These are phyloP conservation scores for Fusarium sacchari DNA, from an alignment of 2,329 filamentous ascomycete genomes.

Conservation along the genomic window DNA sequence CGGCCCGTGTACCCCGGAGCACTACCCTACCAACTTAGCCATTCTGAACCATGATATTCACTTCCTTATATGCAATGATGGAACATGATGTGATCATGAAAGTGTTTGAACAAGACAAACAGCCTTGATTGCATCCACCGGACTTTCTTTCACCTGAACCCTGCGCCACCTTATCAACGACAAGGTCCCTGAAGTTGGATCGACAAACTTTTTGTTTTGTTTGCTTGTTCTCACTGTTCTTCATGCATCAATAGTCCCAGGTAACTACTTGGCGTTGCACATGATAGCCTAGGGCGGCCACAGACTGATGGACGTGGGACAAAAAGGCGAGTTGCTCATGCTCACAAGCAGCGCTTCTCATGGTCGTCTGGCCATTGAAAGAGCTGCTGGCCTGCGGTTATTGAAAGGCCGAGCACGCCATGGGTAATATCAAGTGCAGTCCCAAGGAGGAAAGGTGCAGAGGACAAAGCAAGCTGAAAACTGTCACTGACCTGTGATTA, in stretches of 20 bases:
- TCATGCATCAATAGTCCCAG: background rate
- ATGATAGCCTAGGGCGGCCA: slow-evolving; percentile 12
- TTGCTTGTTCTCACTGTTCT: background rate
- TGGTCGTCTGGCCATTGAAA: slow-evolving; percentile 2
- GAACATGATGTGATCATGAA: slow-evolving; percentile 37
- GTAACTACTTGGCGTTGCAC: slow-evolving; percentile 24
- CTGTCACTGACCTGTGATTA: slow-evolving; percentile 8
- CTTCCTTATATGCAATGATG: slow-evolving; percentile 24
- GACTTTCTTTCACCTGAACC: slow-evolving; percentile 12
- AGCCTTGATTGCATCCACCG: background rate
- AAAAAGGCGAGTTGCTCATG: slow-evolving; percentile 29
- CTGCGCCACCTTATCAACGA: slow-evolving; percentile 19
- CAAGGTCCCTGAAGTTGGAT: slow-evolving; percentile 27
- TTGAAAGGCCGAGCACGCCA: slow-evolving; percentile 28
- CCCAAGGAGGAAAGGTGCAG: slow-evolving; percentile 40
- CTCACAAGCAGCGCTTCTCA: slow-evolving; percentile 10
- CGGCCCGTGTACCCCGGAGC: slow-evolving; percentile 19
- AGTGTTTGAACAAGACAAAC: background rate
- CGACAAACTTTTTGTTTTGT: background rate
- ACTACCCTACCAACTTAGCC: slow-evolving; percentile 18
- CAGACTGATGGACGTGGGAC: slow-evolving; percentile 28
- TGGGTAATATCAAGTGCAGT: slow-evolving; percentile 21
- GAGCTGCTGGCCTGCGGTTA: slow-evolving; percentile 22
- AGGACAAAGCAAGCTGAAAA: slow-evolving; percentile 40
- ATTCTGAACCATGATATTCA: slow-evolving; percentile 16